Percentiles rank a stretch among this genome's conserved stretches.
phyloP scores from a whole-genome alignment of 352 stramenopile genomes.

The Blastocystis sp. region DNA sequence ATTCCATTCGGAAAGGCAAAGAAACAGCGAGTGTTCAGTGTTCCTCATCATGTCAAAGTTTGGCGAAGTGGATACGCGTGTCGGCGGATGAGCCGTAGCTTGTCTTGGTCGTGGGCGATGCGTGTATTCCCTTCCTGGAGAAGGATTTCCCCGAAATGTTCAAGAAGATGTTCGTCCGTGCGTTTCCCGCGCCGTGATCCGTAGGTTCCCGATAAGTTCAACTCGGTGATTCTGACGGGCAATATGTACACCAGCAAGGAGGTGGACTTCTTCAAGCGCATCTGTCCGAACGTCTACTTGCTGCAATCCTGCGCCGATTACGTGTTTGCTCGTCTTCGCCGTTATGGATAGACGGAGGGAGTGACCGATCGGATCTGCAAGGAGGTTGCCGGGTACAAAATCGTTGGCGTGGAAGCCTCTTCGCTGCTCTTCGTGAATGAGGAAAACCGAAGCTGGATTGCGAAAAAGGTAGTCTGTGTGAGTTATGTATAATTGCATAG shows the following conservation, averaged over 20 bases:
- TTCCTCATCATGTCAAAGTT: slow-evolving; percentile 54
- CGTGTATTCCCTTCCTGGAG: slow-evolving; percentile 42
- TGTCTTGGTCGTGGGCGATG: slow-evolving; percentile 54
- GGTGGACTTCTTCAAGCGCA: slow-evolving; percentile 23
- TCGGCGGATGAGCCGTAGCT: slow-evolving; percentile 3
- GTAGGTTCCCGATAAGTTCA: slow-evolving; percentile 65
- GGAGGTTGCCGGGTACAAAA: slow-evolving; percentile 29
- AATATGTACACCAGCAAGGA: slow-evolving; percentile 37
- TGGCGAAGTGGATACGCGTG: slow-evolving; percentile 40
- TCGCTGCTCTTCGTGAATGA: not conserved
- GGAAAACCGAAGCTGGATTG: not conserved
- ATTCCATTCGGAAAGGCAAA: slow-evolving; percentile 12
- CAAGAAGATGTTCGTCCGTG: slow-evolving; percentile 63
- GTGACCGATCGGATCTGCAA: not conserved
- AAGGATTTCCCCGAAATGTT: slow-evolving; percentile 33
- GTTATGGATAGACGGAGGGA: not conserved
- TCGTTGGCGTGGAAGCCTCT: not conserved
- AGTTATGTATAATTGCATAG: slow-evolving; percentile 5
- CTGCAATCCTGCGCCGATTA: slow-evolving; percentile 26
- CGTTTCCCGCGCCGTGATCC: not conserved
- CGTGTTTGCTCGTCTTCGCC: not conserved
- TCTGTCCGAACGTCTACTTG: slow-evolving; percentile 26
- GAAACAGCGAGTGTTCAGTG: slow-evolving; percentile 15
- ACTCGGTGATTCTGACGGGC: slow-evolving; percentile 38
- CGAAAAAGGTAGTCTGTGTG: not conserved